These are phyloP conservation scores for Ichthyophthirius multifiliis DNA, from an alignment of 169 alveolate species.

Conservation along the genomic window DNA sequence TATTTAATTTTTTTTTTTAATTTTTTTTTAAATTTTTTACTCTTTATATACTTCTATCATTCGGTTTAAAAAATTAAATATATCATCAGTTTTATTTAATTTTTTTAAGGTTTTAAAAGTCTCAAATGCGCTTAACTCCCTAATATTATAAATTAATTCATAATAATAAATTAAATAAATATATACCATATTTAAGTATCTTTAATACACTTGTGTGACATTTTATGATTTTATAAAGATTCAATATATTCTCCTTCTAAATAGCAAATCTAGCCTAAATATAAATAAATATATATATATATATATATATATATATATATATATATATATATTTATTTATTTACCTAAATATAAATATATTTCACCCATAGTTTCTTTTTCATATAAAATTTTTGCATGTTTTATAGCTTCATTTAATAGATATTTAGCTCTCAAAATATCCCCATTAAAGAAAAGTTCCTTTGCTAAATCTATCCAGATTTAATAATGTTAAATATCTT, in stretches of 20 bases:
- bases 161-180: too few relatives aligned
- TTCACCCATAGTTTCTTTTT: slow-evolving; percentile 60
- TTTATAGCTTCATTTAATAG: slow-evolving; percentile 58
- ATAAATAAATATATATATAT: slow-evolving; percentile 26
- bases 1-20: not conserved
- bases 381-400: slow-evolving; percentile 78
- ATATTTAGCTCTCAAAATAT: slow-evolving; percentile 63
- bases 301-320: slow-evolving; percentile 11
- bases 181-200: slow-evolving; percentile 21
- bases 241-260: slow-evolving; percentile 49
- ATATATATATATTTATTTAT: slow-evolving; percentile 30
- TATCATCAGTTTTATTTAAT: slow-evolving; percentile 30
- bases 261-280: slow-evolving; percentile 26
- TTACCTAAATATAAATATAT: slow-evolving; percentile 30
- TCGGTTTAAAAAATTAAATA: slow-evolving; percentile 13
- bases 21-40: not conserved
- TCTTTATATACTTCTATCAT: slow-evolving; percentile 26
- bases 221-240: slow-evolving; percentile 45
- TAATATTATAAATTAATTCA: not conserved
- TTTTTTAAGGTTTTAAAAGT: slow-evolving; percentile 25
- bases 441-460: slow-evolving; percentile 71
- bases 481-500: slow-evolving; percentile 59
- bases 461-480: slow-evolving; percentile 66
- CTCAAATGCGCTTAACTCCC: slow-evolving; percentile 18
- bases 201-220: slow-evolving; percentile 40